phyloP scores from a whole-genome alignment of 2,329 filamentous ascomycete species.

The Venturia oleaginea region DNA sequence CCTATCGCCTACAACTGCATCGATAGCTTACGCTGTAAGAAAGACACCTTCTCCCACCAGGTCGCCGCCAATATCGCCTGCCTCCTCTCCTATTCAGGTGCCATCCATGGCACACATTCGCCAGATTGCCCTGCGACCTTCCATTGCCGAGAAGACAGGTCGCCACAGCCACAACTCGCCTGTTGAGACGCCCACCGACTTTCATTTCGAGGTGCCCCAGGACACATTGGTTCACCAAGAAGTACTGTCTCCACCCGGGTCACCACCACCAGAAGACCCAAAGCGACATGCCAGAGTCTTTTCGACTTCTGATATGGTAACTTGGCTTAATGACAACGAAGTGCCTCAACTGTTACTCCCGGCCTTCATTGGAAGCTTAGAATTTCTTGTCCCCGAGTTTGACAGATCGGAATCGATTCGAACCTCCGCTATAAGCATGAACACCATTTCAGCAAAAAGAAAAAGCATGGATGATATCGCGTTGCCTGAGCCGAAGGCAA shows the following conservation, averaged over 20 bases:
- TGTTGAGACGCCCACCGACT: background rate
- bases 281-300: background rate
- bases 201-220: background rate
- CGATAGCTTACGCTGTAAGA: background rate
- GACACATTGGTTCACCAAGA: background rate
- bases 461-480: background rate
- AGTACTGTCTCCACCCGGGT: background rate
- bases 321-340: background rate
- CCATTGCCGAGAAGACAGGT: background rate
- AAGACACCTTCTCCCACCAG: background rate
- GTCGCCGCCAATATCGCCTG: background rate
- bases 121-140: background rate
- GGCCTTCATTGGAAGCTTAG: background rate
- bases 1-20: background rate
- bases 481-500: background rate
- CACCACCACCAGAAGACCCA: background rate
- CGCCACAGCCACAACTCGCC: background rate
- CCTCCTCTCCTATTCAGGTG: background rate
- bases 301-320: background rate
- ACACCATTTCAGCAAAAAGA: background rate
- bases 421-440: background rate
- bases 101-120: background rate
- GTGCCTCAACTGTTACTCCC: background rate
- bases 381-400: background rate
- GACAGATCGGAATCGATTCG: background rate